Conservation (phyloP, 495 filamentous ascomycete genomes). For the Penicillium psychrofluorescens region DNA sequence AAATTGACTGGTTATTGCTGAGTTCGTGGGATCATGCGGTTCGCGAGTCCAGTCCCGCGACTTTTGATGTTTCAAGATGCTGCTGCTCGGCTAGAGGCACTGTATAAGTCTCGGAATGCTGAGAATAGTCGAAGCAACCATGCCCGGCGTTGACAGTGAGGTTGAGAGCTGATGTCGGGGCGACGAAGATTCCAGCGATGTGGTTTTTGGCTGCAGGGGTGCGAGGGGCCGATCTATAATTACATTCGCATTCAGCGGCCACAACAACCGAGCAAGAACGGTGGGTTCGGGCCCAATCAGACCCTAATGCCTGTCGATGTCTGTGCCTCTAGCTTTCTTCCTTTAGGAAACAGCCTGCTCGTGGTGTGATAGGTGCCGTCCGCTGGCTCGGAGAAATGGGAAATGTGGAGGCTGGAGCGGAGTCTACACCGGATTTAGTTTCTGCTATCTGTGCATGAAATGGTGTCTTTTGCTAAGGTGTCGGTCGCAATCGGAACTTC, state of each 20-base stretch:
- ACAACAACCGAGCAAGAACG: constrained; percentile 4
- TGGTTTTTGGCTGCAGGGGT: constrained; percentile 36
- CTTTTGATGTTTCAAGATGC: too few species aligned
- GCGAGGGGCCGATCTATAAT: constrained; percentile 27
- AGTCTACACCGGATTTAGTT: too few species aligned
- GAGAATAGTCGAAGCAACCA: neutral
- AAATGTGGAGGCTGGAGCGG: neutral
- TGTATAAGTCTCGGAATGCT: too few species aligned
- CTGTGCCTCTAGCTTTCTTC: constrained; percentile 5
- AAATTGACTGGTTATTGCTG: too few species aligned
- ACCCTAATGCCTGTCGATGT: constrained; percentile 3
- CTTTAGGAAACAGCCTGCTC: too few species aligned
- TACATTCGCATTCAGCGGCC: constrained; percentile 12
- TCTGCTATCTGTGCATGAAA: too few species aligned
- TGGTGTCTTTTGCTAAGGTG: too few species aligned
- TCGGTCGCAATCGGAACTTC: too few species aligned
- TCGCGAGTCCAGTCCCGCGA: too few species aligned
- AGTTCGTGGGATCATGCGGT: too few species aligned
- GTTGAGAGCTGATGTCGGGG: neutral
- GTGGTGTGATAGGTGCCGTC: constrained; percentile 6
- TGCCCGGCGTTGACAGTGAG: constrained; percentile 1
- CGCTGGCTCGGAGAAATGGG: too few species aligned
- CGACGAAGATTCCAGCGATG: constrained; percentile 19
- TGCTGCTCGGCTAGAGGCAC: too few species aligned
- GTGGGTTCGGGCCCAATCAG: constrained; percentile 10